Evolutionary conservation across 129 eudicot genomes (phyloP).

Genomic region (Saussurea involucrata): DNA sequence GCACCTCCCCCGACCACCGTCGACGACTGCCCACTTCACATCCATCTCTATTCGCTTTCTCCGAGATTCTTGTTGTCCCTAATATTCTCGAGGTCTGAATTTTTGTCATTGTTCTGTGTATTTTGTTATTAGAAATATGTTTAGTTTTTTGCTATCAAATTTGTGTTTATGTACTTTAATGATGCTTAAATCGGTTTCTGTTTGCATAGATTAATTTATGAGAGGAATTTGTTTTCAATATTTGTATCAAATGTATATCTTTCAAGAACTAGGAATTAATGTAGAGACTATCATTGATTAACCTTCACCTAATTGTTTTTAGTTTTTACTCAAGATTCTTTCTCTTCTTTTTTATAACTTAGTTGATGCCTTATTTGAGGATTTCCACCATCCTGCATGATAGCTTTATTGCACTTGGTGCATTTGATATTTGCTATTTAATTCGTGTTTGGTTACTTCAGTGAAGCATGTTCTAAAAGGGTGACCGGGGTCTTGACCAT

Average conservation of each 20-base stretch:
- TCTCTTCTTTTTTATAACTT: neutral
- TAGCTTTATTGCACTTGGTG: neutral
- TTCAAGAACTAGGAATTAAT: neutral
- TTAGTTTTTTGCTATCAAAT: neutral
- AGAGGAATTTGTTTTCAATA: neutral
- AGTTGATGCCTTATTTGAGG: no score
- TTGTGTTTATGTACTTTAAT: neutral
- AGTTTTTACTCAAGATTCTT: neutral
- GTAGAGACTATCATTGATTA: neutral
- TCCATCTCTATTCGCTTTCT: slow-evolving; percentile 91
- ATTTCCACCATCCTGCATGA: neutral
- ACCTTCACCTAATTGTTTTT: neutral
- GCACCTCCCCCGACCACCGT: no score
- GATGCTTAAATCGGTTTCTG: neutral
- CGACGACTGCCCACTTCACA: slow-evolving; percentile 92
- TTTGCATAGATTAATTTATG: neutral
- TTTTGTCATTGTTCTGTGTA: neutral
- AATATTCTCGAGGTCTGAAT: slow-evolving; percentile 55
- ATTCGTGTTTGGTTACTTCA: neutral
- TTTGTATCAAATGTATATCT: neutral
- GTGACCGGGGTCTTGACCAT: no score
- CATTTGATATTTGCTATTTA: neutral
- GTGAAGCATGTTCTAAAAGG: neutral
- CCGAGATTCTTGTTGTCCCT: slow-evolving; percentile 86
- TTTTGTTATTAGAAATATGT: neutral